These are phyloP conservation scores for Monosporascus cannonballus DNA, from an alignment of 2,329 filamentous ascomycete species.

Conservation along the genomic window DNA sequence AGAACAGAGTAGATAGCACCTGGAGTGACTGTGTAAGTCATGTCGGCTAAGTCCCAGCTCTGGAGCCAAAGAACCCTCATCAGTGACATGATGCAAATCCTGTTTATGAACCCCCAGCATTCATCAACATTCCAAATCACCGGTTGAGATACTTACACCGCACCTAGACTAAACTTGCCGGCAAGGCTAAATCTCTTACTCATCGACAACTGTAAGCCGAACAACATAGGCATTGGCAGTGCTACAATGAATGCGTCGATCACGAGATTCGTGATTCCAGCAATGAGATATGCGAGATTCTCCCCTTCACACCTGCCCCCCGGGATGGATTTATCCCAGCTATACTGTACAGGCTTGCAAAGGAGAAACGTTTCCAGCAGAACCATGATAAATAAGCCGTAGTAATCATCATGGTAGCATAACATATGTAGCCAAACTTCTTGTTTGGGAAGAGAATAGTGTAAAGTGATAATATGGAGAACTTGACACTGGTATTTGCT, in stretches of 20 bases:
- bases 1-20: slow-evolving; percentile 4
- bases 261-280: slow-evolving; percentile 9
- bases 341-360: slow-evolving; percentile 4
- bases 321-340: slow-evolving; percentile 10
- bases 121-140: neutral
- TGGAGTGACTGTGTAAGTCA: slow-evolving; percentile 1
- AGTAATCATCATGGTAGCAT: slow-evolving; percentile 3
- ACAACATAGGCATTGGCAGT: slow-evolving; percentile 11
- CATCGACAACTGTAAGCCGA: slow-evolving; percentile 3
- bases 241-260: slow-evolving; percentile 8
- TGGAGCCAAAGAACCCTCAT: neutral
- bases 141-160: slow-evolving; percentile 5
- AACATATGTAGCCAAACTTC: slow-evolving; percentile 2
- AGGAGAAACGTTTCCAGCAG: slow-evolving; percentile 7
- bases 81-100: slow-evolving; percentile 4
- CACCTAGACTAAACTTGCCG: slow-evolving; percentile 12
- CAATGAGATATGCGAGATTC: neutral
- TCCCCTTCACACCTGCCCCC: slow-evolving; percentile 2
- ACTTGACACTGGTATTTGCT: slow-evolving; percentile 10
- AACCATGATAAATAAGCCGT: slow-evolving; percentile 3
- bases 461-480: slow-evolving; percentile 12
- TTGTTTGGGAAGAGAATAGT: slow-evolving; percentile 7
- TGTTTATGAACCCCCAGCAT: neutral
- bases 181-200: slow-evolving; percentile 5
- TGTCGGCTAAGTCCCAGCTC: slow-evolving; percentile 3